These are phyloP conservation scores for Magnaporthiopsis poae DNA, from an alignment of 2,329 filamentous ascomycete species.

Conservation along the genomic window DNA sequence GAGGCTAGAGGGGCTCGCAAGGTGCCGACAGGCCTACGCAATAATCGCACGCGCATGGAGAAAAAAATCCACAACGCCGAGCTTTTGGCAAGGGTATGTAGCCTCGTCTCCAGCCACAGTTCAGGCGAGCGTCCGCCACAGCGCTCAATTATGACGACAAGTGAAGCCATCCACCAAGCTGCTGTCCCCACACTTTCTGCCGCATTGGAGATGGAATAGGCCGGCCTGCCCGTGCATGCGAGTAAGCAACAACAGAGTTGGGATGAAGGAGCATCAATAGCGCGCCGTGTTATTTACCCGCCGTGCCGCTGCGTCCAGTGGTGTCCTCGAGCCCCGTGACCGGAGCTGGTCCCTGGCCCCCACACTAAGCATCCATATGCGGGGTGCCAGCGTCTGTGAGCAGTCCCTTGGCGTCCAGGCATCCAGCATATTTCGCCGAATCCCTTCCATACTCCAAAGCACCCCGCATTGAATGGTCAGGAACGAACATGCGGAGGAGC, in stretches of 20 bases:
- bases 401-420: neutral
- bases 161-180: no score
- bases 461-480: neutral
- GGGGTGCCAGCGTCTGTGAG: no score
- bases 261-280: no score
- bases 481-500: neutral
- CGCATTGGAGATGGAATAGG: no score
- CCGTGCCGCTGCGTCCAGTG: no score
- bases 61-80: slow-evolving; percentile 31
- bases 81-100: slow-evolving; percentile 4
- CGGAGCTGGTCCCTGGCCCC: neutral
- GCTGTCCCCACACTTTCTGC: no score
- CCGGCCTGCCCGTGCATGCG: no score
- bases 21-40: neutral
- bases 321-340: neutral
- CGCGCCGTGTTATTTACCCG: neutral
- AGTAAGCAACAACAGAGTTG: no score
- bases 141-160: no score
- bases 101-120: neutral
- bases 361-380: no score
- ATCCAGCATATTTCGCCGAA: neutral
- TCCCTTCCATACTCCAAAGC: neutral
- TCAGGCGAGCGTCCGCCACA: neutral
- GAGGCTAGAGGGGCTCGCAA: neutral
- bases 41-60: neutral